Conservation (phyloP, 768 basidiomycete genomes). For the Sarcodon aspratus region DNA sequence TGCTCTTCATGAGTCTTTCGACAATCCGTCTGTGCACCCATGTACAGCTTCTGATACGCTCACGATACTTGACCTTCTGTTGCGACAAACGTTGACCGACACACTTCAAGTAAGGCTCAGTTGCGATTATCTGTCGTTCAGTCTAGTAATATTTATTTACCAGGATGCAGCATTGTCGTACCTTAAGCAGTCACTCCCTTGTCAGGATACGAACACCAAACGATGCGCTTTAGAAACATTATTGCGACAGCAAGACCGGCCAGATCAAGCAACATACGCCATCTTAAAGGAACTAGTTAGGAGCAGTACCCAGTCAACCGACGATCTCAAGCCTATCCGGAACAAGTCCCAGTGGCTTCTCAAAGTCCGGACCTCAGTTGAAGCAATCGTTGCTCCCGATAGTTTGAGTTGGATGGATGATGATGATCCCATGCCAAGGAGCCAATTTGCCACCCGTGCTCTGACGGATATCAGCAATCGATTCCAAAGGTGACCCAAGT, state of each 20-base stretch:
- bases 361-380: slow-evolving; percentile 5
- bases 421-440: slow-evolving; percentile 29
- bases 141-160: neutral
- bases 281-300: neutral
- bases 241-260: no score
- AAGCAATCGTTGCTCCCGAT: slow-evolving; percentile 33
- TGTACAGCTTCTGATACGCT: slow-evolving; percentile 6
- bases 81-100: slow-evolving; percentile 27
- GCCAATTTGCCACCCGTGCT: slow-evolving; percentile 29
- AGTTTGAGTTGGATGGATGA: slow-evolving; percentile 45
- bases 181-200: slow-evolving; percentile 15
- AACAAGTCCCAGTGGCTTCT: slow-evolving; percentile 7
- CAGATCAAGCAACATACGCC: neutral
- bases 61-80: slow-evolving; percentile 25
- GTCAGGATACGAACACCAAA: slow-evolving; percentile 7
- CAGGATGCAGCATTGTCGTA: slow-evolving; percentile 13
- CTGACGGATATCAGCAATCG: slow-evolving; percentile 32
- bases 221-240: neutral
- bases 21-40: slow-evolving; percentile 17
- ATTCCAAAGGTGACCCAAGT: slow-evolving; percentile 27
- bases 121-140: neutral
- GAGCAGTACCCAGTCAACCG: neutral
- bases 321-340: neutral
- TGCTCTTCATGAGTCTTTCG: slow-evolving; percentile 13
- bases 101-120: slow-evolving; percentile 18